Base-by-base conservation (phyloP, 306 rosid species). In the Sicyos baderoa region DNA sequence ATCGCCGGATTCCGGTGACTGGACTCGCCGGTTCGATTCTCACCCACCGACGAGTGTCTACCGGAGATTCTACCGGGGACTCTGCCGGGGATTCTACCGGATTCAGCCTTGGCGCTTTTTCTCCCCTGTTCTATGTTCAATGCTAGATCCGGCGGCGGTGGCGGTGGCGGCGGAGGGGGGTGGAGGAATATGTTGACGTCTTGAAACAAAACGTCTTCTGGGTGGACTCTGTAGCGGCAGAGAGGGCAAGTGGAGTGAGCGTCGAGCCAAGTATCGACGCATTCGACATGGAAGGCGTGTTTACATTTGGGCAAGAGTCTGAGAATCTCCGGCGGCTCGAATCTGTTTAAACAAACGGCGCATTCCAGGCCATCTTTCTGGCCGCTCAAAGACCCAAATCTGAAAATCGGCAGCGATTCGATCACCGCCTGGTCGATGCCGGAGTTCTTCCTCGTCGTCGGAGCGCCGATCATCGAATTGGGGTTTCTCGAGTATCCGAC, bases 211-310 rank as follows among this genome's bases (percentile, higher is more conserved):
- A 90, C 79, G 53, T 93, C 97, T 59, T 93, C 97, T 21, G 91
- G 97, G 80, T 90, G 97, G 18, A 93, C 96, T 57, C 91, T 82
- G 72, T 76, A 80, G 1, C 97, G 94, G 25, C 96, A 93, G 3
- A 93, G 89, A 3, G 99, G 97, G 27, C 96, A 93, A 1, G 99
- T 90, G 10, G 99, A 93, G 77, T 93, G 99, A 6, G 99, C 97
- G 76, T 93, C 99, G 14, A 93, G 86, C 99, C 99, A 93, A 9
- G 97, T 93, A 68, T 93, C 99, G 4, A 93, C 96, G 78, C 99
- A 93, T 55, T 93, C 99, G 5, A 90, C 91, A 58, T 93, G 99
- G 76, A 93, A 93, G 9, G 94, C 99, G 76, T 93, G 99, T 48
- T 85, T 84, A 77, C 97, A 93, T 44, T 93, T 93, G 1, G 95